Conservation (phyloP, 2,329 filamentous ascomycete genomes). For the Xylariaceae sp. region DNA sequence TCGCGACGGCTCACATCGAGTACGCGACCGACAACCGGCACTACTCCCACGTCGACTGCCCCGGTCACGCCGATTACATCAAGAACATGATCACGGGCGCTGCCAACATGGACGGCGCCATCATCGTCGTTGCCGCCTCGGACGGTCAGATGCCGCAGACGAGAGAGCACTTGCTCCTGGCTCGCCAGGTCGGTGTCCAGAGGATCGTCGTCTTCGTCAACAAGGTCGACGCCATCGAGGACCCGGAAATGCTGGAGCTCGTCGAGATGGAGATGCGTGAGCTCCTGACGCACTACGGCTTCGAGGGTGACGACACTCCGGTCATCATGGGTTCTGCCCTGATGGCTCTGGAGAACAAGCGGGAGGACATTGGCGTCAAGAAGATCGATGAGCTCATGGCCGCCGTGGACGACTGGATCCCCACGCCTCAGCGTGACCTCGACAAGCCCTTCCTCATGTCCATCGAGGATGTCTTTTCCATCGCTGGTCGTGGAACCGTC, state of each 20-base stretch:
- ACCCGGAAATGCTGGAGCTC: slow-evolving; percentile 99
- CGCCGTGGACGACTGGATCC: slow-evolving; percentile 93
- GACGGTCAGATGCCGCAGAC: slow-evolving; percentile 99
- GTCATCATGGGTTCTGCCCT: slow-evolving; percentile 96
- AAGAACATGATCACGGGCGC: slow-evolving; percentile 99
- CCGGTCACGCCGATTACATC: slow-evolving; percentile 99
- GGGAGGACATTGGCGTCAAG: slow-evolving; percentile 74
- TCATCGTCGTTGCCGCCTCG: slow-evolving; percentile 96
- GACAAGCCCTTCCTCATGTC: slow-evolving; percentile 99
- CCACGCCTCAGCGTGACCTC: slow-evolving; percentile 84
- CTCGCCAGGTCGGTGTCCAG: slow-evolving; percentile 96
- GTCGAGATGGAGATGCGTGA: slow-evolving; percentile 99
- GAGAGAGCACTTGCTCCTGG: slow-evolving; percentile 93
- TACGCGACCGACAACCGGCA: slow-evolving; percentile 90
- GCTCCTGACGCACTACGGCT: slow-evolving; percentile 84
- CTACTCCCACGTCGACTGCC: slow-evolving; percentile 99
- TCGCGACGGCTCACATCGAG: slow-evolving; percentile 97
- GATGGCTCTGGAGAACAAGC: slow-evolving; percentile 81
- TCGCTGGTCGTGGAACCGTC: slow-evolving; percentile 90
- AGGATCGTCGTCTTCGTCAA: slow-evolving; percentile 99
- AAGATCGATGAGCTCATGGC: slow-evolving; percentile 90
- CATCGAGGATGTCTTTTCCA: slow-evolving; percentile 87
- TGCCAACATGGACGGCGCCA: slow-evolving; percentile 97
- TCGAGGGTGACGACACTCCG: slow-evolving; percentile 96
- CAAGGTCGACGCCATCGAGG: slow-evolving; percentile 96